Percentiles rank a stretch among this genome's conserved stretches.
Conservation (phyloP, 1,284 basidiomycete genomes). For the Ustilago vetiveriae region DNA sequence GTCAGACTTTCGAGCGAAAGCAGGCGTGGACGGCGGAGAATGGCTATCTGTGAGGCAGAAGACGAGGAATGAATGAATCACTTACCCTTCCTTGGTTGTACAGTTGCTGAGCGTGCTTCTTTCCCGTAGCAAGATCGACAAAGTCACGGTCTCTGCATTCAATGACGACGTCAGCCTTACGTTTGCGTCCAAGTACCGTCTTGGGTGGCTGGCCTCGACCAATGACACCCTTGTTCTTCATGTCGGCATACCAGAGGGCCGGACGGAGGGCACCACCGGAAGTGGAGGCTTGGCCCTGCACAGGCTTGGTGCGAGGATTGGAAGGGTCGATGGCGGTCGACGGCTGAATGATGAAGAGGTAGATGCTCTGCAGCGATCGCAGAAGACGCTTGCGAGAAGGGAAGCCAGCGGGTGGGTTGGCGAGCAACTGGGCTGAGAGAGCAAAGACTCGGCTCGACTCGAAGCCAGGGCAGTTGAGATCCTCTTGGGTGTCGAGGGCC, state of each 20-base stretch:
- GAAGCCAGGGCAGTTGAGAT: slow-evolving; percentile 56
- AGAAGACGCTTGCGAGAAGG: slow-evolving; percentile 53
- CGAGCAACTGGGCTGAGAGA: slow-evolving; percentile 51
- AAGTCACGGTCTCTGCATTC: slow-evolving; percentile 62
- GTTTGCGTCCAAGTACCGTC: slow-evolving; percentile 55
- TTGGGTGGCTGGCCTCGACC: slow-evolving; percentile 59
- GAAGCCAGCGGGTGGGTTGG: slow-evolving; percentile 49
- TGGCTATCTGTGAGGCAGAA: no score
- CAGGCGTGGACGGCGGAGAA: no score
- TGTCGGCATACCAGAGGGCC: slow-evolving; percentile 57
- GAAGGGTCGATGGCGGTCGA: slow-evolving; percentile 47
- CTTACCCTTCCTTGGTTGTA: slow-evolving; percentile 56
- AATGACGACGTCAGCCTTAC: slow-evolving; percentile 59
- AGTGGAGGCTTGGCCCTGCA: slow-evolving; percentile 23
- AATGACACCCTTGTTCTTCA: slow-evolving; percentile 46
- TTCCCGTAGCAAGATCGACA: slow-evolving; percentile 61
- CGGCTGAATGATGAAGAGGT: slow-evolving; percentile 62
- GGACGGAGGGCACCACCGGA: slow-evolving; percentile 60
- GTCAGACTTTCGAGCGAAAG: no score
- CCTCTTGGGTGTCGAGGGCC: slow-evolving; percentile 46
- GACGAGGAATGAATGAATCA: no score
- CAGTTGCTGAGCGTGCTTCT: slow-evolving; percentile 50
- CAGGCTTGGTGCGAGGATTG: slow-evolving; percentile 58
- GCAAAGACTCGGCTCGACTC: slow-evolving; percentile 61
- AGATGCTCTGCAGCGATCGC: slow-evolving; percentile 55